phyloP scores from a whole-genome alignment of 768 basidiomycete genomes.

The Baorangia bicolor region DNA sequence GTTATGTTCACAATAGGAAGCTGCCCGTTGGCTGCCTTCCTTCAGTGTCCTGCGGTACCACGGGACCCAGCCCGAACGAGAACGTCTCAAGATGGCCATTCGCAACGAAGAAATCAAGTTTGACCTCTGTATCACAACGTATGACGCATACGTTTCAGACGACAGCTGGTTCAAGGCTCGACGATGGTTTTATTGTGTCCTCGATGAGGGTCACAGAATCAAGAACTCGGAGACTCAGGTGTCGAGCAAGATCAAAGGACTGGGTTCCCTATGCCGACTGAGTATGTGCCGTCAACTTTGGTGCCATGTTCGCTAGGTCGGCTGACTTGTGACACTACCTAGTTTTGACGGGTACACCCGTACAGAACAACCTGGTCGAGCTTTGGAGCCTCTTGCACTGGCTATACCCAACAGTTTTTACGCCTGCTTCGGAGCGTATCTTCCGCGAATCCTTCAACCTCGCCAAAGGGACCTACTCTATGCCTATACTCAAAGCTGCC shows the following conservation, averaged over 20 bases:
- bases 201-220: constrained; percentile 71
- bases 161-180: constrained; percentile 59
- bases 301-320: not conserved
- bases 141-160: constrained; percentile 60
- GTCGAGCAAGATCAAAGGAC: constrained; percentile 50
- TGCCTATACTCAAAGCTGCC: constrained; percentile 47
- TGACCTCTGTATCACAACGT: constrained; percentile 65
- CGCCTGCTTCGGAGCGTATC: constrained; percentile 41
- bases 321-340: not conserved
- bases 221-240: constrained; percentile 64
- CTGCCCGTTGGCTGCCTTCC: constrained; percentile 52
- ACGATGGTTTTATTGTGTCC: constrained; percentile 57
- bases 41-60: constrained; percentile 61
- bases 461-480: constrained; percentile 48
- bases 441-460: constrained; percentile 58
- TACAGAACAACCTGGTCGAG: constrained; percentile 65
- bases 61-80: constrained; percentile 52
- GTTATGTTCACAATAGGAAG: constrained; percentile 38
- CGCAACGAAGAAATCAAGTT: constrained; percentile 34
- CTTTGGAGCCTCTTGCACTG: constrained; percentile 56
- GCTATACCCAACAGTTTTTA: constrained; percentile 57
- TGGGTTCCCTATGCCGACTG: constrained; percentile 58
- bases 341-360: constrained; percentile 74
- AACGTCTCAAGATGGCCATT: constrained; percentile 49
- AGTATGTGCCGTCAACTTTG: constrained; percentile 33